These are phyloP conservation scores for Penicillium crystallinum DNA, from an alignment of 495 filamentous ascomycete species.

Conservation along the genomic window DNA sequence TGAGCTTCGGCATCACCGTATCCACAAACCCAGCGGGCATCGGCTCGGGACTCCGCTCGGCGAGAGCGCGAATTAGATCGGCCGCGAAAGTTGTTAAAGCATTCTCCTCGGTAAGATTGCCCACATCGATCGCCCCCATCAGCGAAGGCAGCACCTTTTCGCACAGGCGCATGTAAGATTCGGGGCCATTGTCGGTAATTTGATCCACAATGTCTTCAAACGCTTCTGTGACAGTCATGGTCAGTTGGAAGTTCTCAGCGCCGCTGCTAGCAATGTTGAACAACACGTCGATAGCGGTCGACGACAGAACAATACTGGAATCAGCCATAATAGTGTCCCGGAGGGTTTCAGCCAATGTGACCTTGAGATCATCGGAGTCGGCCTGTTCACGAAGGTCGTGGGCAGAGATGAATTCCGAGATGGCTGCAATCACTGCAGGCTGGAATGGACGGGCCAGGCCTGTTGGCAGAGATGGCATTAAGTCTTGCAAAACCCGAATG, in stretches of 20 bases:
- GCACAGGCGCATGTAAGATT: conserved; percentile 74
- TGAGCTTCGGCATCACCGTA: conserved; percentile 80
- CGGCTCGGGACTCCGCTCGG: conserved; percentile 74
- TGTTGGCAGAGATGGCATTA: conserved; percentile 55
- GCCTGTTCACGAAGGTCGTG: conserved; percentile 77
- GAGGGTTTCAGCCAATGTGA: conserved; percentile 84
- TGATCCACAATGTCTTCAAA: conserved; percentile 79
- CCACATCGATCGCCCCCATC: conserved; percentile 83
- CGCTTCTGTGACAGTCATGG: conserved; percentile 75
- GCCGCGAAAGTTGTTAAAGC: conserved; percentile 79
- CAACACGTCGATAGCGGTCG: conserved; percentile 72
- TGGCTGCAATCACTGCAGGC: conserved; percentile 62
- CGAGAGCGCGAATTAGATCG: conserved; percentile 74
- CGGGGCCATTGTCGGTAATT: conserved; percentile 57
- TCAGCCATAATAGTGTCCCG: conserved; percentile 77
- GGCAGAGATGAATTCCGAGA: conserved; percentile 68
- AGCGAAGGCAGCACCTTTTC: conserved; percentile 81
- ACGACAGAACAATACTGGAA: conserved; percentile 62
- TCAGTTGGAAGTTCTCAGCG: conserved; percentile 80
- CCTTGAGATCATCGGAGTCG: conserved; percentile 85
- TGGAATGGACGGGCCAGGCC: conserved; percentile 59
- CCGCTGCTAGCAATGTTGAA: conserved; percentile 86
- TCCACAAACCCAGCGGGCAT: conserved; percentile 83
- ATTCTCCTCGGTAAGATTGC: conserved; percentile 74
- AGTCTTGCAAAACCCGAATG: conserved; percentile 82